Conservation (phyloP, 2,329 filamentous ascomycete species). For the Myotisia sp. region DNA sequence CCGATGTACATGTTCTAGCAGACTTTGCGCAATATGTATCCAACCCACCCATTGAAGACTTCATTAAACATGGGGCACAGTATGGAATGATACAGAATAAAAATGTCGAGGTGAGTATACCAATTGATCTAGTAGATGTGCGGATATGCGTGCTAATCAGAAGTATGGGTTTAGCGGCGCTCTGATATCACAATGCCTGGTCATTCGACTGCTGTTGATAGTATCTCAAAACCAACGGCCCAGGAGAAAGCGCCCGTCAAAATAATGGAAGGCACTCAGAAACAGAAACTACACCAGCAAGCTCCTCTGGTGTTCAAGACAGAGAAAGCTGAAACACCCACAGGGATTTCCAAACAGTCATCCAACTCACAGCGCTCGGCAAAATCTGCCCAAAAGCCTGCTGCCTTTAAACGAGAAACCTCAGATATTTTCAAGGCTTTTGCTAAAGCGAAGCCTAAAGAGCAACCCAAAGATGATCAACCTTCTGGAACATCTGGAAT, state of each 20-base stretch:
- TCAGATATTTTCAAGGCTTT: constrained; percentile 65
- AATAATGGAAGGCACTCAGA: too few species aligned
- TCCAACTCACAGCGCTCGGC: constrained; percentile 18
- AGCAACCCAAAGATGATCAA: constrained; percentile 27
- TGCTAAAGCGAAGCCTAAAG: constrained; percentile 53
- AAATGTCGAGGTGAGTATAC: constrained; percentile 40
- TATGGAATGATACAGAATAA: constrained; percentile 67
- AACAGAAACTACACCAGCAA: not conserved
- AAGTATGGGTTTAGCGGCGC: too few species aligned
- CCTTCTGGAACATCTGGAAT: too few species aligned
- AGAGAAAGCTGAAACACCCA: constrained; percentile 2
- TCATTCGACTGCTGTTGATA: too few species aligned
- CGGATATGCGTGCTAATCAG: too few species aligned
- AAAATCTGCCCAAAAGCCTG: constrained; percentile 25
- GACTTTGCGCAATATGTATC: constrained; percentile 53
- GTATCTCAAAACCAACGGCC: too few species aligned
- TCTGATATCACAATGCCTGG: too few species aligned
- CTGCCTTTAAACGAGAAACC: constrained; percentile 43
- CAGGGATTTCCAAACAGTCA: constrained; percentile 14
- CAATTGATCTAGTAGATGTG: not conserved
- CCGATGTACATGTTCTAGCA: constrained; percentile 57
- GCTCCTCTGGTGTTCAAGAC: too few species aligned
- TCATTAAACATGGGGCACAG: constrained; percentile 42
- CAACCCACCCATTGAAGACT: constrained; percentile 45
- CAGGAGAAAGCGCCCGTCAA: too few species aligned